Evolutionary conservation across 768 basidiomycete species (phyloP), one percentile per base, ranked within the genome.

Genomic region (Termitomyces bulborhizus): DNA sequence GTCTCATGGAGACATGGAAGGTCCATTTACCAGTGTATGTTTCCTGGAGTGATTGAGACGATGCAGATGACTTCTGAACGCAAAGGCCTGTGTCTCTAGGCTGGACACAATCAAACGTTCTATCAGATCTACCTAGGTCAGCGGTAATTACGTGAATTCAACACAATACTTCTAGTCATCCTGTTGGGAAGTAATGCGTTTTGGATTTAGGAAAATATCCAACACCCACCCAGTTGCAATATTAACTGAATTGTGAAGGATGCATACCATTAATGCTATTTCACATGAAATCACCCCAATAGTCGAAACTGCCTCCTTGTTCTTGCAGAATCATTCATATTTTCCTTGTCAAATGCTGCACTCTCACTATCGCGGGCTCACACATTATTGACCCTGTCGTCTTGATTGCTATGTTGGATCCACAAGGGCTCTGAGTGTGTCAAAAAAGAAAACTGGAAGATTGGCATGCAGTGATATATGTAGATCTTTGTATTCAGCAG

Each of bases 71-170:
- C 76, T 21, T 64, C 73, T 36, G 77, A 78, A 54, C 62, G 36
- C 18, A 64, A 64, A 13, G 76, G 73, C 3, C 54, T 71, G 41
- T 72, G 69, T 45, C 70, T 87, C n/a, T 86, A 82, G 82, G 77
- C 75, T 27, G 77, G 76, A 13, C 74, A 70, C 36, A 76, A 76
- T 9, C 65, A 69, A 2, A 66, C 74, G 16, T 57, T 86, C 46
- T 75, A 73, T 62, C 75, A 74, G 54, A 83, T 76, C 59, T 69
- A 71, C 53, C 66, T 85, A 44, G 64, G 62, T 21, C 64, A 63
- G 43, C 55, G 51, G 27, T 57, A 34, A 56, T 50, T 39, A 49
- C 26, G 37, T 36, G 8, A 27, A 48, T 26, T 9, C 2, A 26
- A 15, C 15, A 6, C n/a, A n/a, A 26, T 36, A 6, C 27, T 9